Base-by-base conservation (phyloP, 768 basidiomycete species). In the Mycena vitilis region DNA sequence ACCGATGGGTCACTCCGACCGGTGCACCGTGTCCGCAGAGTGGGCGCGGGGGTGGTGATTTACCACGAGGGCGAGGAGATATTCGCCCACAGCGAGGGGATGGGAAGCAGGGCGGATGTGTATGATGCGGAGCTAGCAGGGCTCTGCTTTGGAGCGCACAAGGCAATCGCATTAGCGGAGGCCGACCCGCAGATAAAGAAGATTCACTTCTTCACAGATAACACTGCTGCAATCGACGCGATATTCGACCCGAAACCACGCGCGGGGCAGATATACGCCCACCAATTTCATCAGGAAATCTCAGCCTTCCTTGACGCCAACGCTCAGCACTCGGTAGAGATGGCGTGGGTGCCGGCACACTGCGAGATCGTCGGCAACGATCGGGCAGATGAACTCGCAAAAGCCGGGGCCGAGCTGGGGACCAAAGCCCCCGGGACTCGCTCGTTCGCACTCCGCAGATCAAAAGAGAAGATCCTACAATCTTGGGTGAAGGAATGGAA, bases 291-390 rank as follows among this genome's bases (percentile, higher is more conserved):
- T 65, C 6, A 65, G 8, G 60, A 22, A 10, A 57, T 71, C 44
- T 48, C 42, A 8, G 20, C 25, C 0, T 69, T 75, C 57, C 75
- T 76, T n/a, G n/a, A n/a, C n/a, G n/a, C n/a, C n/a, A n/a, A n/a
- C n/a, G n/a, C n/a, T n/a, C n/a, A n/a, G n/a, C n/a, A n/a, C 22
- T 52, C 71, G 15, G 22, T 75, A 36, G 68, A 58, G 22, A 34
- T 76, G 4, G 53, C 64, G 37, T 76, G 75, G 76, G 73, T 69
- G 34, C 75, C 75, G 16, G 69, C 74, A 12, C 75, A 76, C 52
- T 44, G 51, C 16, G 70, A 68, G 13, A 72, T 76, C 18, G 2
- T 6, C 7, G 77, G 75, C 5, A 77, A 76, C 45, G 74, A 76
- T 23, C 20, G 71, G 12, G 77, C 71, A 1, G 75, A 78, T 36